These are phyloP conservation scores for Blepharisma japonicum DNA, from an alignment of 73 alveolate species.

Conservation along the genomic window DNA sequence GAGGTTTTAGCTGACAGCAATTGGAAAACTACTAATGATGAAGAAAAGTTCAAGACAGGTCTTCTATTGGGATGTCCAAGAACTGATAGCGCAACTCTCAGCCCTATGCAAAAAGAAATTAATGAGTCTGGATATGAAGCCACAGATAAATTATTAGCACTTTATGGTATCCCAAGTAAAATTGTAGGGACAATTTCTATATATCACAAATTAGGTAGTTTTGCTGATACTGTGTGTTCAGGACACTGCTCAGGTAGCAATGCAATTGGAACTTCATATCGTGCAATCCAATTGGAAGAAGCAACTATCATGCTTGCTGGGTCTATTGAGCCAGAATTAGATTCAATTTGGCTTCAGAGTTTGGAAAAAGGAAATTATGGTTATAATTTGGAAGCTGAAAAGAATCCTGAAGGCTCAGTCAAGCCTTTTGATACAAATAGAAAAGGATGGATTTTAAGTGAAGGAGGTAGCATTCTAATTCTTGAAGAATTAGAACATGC, in stretches of 20 bases:
- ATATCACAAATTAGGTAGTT: constrained; percentile 1
- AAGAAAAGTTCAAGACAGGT: background rate
- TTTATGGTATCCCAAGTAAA: background rate
- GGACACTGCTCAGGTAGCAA: constrained; percentile 49
- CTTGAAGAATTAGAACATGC: constrained; percentile 70
- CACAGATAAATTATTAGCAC: background rate
- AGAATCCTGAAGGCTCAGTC: constrained; percentile 53
- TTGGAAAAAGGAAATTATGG: constrained; percentile 43
- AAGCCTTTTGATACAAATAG: constrained; percentile 76
- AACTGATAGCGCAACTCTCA: background rate
- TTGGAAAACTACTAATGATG: no score
- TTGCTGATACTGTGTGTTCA: constrained; percentile 59
- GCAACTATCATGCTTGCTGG: constrained; percentile 67
- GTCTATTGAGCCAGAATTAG: constrained; percentile 62
- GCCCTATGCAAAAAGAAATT: background rate
- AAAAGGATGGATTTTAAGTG: constrained; percentile 67
- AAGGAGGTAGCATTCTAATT: constrained; percentile 65
- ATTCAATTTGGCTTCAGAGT: constrained; percentile 32
- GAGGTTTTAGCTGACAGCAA: no score
- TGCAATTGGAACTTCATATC: constrained; percentile 72
- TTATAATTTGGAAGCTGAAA: constrained; percentile 45
- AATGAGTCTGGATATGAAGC: background rate
- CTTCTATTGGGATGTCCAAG: background rate
- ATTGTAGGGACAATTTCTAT: background rate
- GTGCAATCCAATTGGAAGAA: constrained; percentile 57